These are phyloP conservation scores for Phycomyces blakesleeanus DNA, from an alignment of 192 early-diverging fungal genomes.

Conservation along the genomic window DNA sequence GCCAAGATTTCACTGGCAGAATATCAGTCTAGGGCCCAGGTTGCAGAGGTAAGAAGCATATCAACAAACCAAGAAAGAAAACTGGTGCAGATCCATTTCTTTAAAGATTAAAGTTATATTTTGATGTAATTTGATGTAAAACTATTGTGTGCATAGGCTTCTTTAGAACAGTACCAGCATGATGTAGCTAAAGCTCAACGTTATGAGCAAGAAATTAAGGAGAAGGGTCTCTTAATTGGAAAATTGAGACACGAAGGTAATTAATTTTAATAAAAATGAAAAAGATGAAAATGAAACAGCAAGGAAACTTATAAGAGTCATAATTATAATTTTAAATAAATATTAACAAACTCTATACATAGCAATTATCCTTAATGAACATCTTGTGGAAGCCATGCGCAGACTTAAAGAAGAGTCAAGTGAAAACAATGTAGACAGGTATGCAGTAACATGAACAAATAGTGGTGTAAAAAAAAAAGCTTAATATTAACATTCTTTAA, in stretches of 20 bases:
- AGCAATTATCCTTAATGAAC: constrained; percentile 84
- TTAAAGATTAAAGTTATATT: too few relatives aligned
- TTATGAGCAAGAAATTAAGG: constrained; percentile 61
- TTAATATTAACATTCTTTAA: too few relatives aligned
- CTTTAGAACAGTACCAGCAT: constrained; percentile 50
- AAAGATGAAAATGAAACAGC: too few relatives aligned
- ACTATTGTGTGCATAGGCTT: constrained; percentile 44
- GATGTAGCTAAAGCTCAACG: constrained; percentile 49
- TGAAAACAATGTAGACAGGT: constrained; percentile 77
- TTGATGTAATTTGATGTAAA: too few relatives aligned
- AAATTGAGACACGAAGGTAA: constrained; percentile 73
- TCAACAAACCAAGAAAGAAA: too few relatives aligned
- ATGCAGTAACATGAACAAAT: constrained; percentile 1
- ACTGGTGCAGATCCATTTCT: too few relatives aligned
- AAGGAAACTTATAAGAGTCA: too few relatives aligned
- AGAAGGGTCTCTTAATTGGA: constrained; percentile 70
- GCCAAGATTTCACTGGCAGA: constrained; percentile 48
- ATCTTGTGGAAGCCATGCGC: constrained; percentile 89
- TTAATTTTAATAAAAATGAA: not conserved
- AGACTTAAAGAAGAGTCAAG: constrained; percentile 74
- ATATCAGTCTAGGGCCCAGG: constrained; percentile 47
- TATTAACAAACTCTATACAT: not conserved
- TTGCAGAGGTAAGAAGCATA: constrained; percentile 53
- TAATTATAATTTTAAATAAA: too few relatives aligned
- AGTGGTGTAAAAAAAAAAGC: too few relatives aligned